A percentile compares a stretch with the other conserved stretches of the same genome.
phyloP scores from a whole-genome alignment of 1,139 yeast genomes.

The Scheffersomyces stambukii region DNA sequence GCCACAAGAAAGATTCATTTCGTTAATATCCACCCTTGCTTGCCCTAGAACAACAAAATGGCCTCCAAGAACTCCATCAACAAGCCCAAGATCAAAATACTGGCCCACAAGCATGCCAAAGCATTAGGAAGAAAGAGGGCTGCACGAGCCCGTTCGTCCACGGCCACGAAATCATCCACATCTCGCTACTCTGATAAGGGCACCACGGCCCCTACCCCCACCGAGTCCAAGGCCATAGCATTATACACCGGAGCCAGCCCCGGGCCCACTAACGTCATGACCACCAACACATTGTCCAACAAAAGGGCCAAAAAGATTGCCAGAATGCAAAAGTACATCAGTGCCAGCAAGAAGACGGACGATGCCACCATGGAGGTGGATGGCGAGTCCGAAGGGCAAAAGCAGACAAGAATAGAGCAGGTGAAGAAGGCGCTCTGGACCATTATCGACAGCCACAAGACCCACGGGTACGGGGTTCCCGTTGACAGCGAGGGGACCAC shows the following conservation, averaged over 20 bases:
- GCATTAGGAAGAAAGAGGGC: constrained; percentile 57
- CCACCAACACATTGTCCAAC: constrained; percentile 64
- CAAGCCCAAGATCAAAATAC: constrained; percentile 66
- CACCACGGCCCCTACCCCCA: constrained; percentile 36
- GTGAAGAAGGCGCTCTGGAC: constrained; percentile 68
- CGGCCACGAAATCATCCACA: constrained; percentile 44
- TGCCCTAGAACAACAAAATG: constrained; percentile 48
- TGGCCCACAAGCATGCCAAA: constrained; percentile 50
- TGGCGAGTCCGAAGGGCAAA: constrained; percentile 20
- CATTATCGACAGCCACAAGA: constrained; percentile 51
- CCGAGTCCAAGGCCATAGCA: constrained; percentile 63
- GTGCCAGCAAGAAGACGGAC: constrained; percentile 48
- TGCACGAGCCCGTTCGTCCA: constrained; percentile 43
- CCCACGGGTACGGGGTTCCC: constrained; percentile 39
- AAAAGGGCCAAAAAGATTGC: constrained; percentile 80
- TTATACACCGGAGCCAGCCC: constrained; percentile 46
- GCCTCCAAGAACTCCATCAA: constrained; percentile 78
- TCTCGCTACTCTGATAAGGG: constrained; percentile 34
- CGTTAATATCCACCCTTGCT: no score
- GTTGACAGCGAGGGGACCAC: constrained; percentile 74
- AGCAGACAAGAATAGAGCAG: constrained; percentile 37
- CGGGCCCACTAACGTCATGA: constrained; percentile 38
- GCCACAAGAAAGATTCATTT: no score
- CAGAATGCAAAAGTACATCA: constrained; percentile 70
- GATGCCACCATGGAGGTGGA: constrained; percentile 48